A percentile compares a stretch with the other conserved stretches of the same genome.
Conservation (phyloP, 2,329 filamentous ascomycete genomes). For the Trichoderma pleuroti region DNA sequence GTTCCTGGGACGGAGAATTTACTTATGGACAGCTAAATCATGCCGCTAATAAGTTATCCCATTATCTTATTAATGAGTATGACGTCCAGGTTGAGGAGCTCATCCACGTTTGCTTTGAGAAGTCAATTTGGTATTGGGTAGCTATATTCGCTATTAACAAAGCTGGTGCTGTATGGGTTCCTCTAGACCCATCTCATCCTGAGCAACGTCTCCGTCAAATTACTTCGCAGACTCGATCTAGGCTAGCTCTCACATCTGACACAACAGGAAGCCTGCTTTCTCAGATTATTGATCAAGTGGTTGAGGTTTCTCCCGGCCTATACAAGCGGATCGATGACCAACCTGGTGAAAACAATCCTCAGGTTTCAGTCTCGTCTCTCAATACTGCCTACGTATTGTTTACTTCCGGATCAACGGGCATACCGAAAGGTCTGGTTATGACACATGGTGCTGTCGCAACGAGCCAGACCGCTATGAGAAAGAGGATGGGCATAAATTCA, state of each 20-base stretch:
- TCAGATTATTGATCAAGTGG: background rate
- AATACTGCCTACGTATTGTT: constrained; percentile 40
- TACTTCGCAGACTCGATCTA: background rate
- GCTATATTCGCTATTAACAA: constrained; percentile 29
- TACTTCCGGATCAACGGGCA: constrained; percentile 50
- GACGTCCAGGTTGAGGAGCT: constrained; percentile 26
- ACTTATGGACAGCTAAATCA: constrained; percentile 23
- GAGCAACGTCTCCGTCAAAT: background rate
- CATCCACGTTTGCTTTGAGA: constrained; percentile 21
- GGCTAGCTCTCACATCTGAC: background rate
- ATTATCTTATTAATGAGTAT: background rate
- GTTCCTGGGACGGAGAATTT: constrained; percentile 25
- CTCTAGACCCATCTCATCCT: constrained; percentile 12
- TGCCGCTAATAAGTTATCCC: background rate
- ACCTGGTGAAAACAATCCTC: background rate
- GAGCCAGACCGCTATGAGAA: background rate
- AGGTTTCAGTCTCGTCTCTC: background rate
- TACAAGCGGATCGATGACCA: background rate
- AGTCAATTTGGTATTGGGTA: constrained; percentile 24
- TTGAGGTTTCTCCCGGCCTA: background rate
- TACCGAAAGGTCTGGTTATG: constrained; percentile 39
- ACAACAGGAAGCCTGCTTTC: background rate
- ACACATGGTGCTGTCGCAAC: constrained; percentile 18
- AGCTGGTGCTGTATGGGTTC: constrained; percentile 23
- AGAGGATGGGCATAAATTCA: background rate